Conservation (phyloP, 2,329 filamentous ascomycete species). For the Paraphaeosphaeria sporulosa region DNA sequence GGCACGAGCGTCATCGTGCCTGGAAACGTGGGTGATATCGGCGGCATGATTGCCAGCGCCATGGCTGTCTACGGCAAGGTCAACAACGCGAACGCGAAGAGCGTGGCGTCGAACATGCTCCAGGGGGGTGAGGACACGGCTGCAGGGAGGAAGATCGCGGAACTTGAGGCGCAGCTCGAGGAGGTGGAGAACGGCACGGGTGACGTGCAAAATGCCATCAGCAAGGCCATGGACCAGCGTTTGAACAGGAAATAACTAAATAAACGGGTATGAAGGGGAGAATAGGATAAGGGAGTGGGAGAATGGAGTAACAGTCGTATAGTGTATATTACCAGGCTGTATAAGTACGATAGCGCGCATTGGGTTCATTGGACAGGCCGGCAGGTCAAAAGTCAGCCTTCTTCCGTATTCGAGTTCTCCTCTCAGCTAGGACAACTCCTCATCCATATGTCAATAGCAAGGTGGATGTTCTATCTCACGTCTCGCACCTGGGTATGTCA, state of each 20-base stretch:
- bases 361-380: slow-evolving; percentile 25
- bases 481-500: neutral
- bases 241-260: slow-evolving; percentile 36
- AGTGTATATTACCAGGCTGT: slow-evolving; percentile 46
- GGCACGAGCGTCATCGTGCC: slow-evolving; percentile 95
- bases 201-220: slow-evolving; percentile 42
- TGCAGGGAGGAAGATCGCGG: slow-evolving; percentile 40
- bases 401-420: slow-evolving; percentile 19
- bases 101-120: slow-evolving; percentile 63
- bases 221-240: slow-evolving; percentile 45
- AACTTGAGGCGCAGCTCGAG: slow-evolving; percentile 38
- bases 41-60: slow-evolving; percentile 94
- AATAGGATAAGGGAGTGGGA: neutral
- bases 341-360: slow-evolving; percentile 39
- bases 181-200: slow-evolving; percentile 31
- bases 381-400: slow-evolving; percentile 21
- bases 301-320: slow-evolving; percentile 14
- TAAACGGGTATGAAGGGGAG: neutral
- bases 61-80: slow-evolving; percentile 97
- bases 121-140: slow-evolving; percentile 27
- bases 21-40: slow-evolving; percentile 95
- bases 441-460: slow-evolving; percentile 23
- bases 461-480: neutral
- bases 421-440: slow-evolving; percentile 23
- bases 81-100: slow-evolving; percentile 77